Conservation (phyloP, 2,329 filamentous ascomycete species). For the Falciphora oryzae region DNA sequence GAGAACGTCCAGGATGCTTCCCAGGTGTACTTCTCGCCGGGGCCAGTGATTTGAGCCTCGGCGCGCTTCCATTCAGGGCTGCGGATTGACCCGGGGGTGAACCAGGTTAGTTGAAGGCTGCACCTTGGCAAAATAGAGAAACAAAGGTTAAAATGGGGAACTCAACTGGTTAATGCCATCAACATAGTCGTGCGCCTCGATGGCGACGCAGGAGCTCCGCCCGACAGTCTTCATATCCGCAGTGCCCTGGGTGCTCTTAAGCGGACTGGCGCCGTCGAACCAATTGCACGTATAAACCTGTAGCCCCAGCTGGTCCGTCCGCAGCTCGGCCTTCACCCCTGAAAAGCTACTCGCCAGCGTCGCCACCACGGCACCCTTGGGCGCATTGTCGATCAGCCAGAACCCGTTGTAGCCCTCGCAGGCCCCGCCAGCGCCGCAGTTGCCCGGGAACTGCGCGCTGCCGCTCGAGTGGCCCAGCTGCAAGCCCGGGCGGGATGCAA, state of each 20-base stretch:
- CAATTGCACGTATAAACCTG: constrained; percentile 66
- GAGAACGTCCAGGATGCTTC: constrained; percentile 40
- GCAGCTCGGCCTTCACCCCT: constrained; percentile 65
- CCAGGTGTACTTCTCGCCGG: constrained; percentile 35
- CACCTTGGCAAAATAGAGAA: background rate
- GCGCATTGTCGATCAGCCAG: constrained; percentile 38
- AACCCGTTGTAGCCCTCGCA: constrained; percentile 70
- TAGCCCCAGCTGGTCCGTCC: constrained; percentile 63
- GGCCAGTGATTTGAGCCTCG: constrained; percentile 34
- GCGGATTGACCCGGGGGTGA: background rate
- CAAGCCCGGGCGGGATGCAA: constrained; percentile 55
- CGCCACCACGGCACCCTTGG: constrained; percentile 37
- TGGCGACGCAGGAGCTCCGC: constrained; percentile 65
- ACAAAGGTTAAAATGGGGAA: constrained; percentile 12
- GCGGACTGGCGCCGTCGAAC: constrained; percentile 41
- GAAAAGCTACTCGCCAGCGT: constrained; percentile 56
- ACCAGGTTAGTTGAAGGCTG: too few relatives aligned
- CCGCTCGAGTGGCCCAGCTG: constrained; percentile 56
- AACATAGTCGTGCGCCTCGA: constrained; percentile 73
- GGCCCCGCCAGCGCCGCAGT: constrained; percentile 55
- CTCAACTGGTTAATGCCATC: constrained; percentile 66
- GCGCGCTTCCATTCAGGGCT: constrained; percentile 40
- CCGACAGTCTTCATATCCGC: constrained; percentile 34
- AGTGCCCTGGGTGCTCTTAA: constrained; percentile 55
- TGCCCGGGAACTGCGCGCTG: constrained; percentile 49